A percentile compares a stretch with the other conserved stretches of the same genome.
Conservation (phyloP, 192 early-diverging fungal genomes). For the Piromyces finnis region DNA sequence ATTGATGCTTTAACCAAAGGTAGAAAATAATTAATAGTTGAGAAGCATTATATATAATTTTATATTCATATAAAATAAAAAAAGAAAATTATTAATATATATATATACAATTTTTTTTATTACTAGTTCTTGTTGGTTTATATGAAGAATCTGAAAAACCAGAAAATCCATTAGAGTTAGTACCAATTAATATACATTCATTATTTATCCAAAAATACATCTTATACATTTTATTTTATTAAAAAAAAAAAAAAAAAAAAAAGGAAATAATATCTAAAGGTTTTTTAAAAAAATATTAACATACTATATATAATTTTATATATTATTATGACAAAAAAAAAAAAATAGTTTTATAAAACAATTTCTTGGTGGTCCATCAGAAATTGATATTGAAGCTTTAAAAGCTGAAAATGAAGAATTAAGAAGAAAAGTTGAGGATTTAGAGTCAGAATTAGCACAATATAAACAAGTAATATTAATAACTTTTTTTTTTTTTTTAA, state of each 20-base stretch:
- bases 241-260: too few species aligned
- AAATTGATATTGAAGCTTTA: slow-evolving; percentile 31
- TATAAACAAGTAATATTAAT: not conserved
- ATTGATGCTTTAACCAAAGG: slow-evolving; percentile 44
- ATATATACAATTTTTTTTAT: too few species aligned
- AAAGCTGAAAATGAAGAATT: slow-evolving; percentile 36
- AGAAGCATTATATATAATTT: too few species aligned
- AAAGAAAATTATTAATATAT: too few species aligned
- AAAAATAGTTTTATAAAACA: slow-evolving; percentile 30
- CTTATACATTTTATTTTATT: too few species aligned
- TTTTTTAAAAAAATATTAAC: too few species aligned
- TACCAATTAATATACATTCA: too few species aligned
- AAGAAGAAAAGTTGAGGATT: slow-evolving; percentile 25
- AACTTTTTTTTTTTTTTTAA: not conserved
- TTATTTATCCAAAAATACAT: too few species aligned
- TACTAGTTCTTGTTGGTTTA: slow-evolving; percentile 33
- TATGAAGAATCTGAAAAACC: slow-evolving; percentile 50
- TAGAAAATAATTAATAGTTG: too few species aligned
- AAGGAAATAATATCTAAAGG: too few species aligned
- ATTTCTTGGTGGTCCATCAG: slow-evolving; percentile 35
- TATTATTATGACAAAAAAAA: not conserved
- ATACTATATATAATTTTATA: too few species aligned
- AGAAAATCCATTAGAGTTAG: slow-evolving; percentile 32
- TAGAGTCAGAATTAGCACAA: slow-evolving; percentile 17
- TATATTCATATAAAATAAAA: too few species aligned